Base-by-base conservation (phyloP, 2,329 filamentous ascomycete species). In the Cyanodermella asteris region DNA sequence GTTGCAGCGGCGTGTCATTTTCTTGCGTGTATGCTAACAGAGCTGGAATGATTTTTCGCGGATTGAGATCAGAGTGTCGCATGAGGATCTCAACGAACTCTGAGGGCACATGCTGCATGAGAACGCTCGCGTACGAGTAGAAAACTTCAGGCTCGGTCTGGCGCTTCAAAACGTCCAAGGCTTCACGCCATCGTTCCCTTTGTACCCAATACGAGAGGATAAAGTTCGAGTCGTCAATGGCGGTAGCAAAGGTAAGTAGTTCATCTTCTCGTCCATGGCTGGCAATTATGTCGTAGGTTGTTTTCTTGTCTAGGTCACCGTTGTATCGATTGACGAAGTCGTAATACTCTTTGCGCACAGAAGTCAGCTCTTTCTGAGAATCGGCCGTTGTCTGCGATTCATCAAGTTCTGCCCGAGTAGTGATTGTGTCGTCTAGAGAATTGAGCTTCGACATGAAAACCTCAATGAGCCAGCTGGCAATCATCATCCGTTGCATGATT, bases 401-500 rank as follows among this genome's bases (percentile, higher is more conserved):
- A 1, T 69, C 64, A 13, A 84, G 51, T 43, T 91, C 81, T 0
- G 80, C 77, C 39, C 78, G 76, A 1, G 82, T 90, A 19, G 82
- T 74, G 34, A 94, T 84, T 3, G 76, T 82, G 47, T 97, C 87
- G 41, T 97, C 87, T 4, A 97, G 60, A 3, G 76, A 73, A 44
- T 97, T 93, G 20, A 97, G 61, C 49, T 91, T 93, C 5, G 81
- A 77, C 81, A 97, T 97, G 48, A 84, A 97, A 2, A 94, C 63
- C 47, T 97, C 87, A 7, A 93, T 61, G 21, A 97, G 62, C 87
- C 87, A 97, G 36, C 74, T 82, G 2, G 84, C 77, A 35, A 94
- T 71, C 80, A 97, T 91, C 34, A 77, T 74, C 30, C 84, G 62
- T 49, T 97, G 87, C 82, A 97, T 97, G 16, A 72, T 57, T 1